Base-by-base conservation (phyloP, 2,329 filamentous ascomycete genomes). In the Neoscytalidium dimidiatum region DNA sequence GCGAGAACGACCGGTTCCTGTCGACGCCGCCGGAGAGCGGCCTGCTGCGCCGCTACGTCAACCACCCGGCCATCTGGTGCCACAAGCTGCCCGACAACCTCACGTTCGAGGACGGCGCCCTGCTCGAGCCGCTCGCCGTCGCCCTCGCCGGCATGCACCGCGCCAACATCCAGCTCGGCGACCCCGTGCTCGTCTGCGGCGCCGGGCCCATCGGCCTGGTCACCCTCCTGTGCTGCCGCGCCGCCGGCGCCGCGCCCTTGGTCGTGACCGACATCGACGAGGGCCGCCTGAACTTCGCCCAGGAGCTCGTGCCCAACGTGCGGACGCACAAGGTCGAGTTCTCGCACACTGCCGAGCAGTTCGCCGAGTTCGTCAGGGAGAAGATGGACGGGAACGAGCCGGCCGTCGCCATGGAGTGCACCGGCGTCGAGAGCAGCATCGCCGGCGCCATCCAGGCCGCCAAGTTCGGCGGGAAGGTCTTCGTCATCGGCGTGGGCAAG, bases 391-490 rank as follows among this genome's bases (percentile, higher is more conserved):
- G 91, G 28, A 82, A 94, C 69, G 92, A 96, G 80, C 93, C 94
- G 0, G 86, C 89, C 19, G 82, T 97, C 62, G 89, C 89, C 13
- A 86, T 98, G 79, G 94, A 98, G 80, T 98, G 94, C 83, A 98
- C 95, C 0, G 95, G 95, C 58, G 92, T 97, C 17, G 94, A 97
- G 83, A 92, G 89, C 80, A 94, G 90, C 77, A 91, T 98, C 73
- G 87, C 88, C 5, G 85, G 91, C 29, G 92, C 93, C 62, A 94
- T 97, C 76, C 95, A 94, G 86, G 89, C 92, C 9, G 87, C 91
- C 76, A 96, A 94, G 81, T 98, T 98, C 73, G 95, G 94, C 69
- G 94, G 95, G 72, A 97, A 96, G 80, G 94, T 98, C 62, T 98
- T 98, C 75, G 90, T 98, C 68, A 96, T 97, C 69, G 94, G 94